phyloP scores from a whole-genome alignment of 2,329 filamentous ascomycete species.

The Erysiphe neolycopersici region DNA sequence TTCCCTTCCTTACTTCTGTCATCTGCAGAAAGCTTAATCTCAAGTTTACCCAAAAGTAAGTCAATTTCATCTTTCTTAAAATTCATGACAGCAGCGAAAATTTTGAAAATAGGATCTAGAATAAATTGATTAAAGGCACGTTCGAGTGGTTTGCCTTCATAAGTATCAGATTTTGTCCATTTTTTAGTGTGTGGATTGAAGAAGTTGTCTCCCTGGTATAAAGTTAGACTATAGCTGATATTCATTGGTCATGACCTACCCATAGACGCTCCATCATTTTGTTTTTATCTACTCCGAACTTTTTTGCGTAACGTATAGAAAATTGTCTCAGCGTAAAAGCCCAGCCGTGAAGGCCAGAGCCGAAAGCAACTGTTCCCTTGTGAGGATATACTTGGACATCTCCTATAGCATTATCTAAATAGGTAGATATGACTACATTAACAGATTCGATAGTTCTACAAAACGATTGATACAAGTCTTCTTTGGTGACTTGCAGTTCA shows the following conservation, averaged over 20 bases:
- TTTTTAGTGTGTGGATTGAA: slow-evolving; percentile 99
- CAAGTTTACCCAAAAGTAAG: slow-evolving; percentile 70
- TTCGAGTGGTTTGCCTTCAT: slow-evolving; percentile 76
- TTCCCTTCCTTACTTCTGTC: slow-evolving; percentile 94
- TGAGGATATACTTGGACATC: slow-evolving; percentile 97
- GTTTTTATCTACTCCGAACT: slow-evolving; percentile 98
- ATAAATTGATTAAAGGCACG: slow-evolving; percentile 99
- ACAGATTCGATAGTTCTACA: slow-evolving; percentile 98
- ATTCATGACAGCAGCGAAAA: slow-evolving; percentile 92
- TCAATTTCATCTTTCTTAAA: slow-evolving; percentile 86
- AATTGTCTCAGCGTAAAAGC: slow-evolving; percentile 98
- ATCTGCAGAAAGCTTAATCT: slow-evolving; percentile 66
- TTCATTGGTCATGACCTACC: slow-evolving; percentile 25
- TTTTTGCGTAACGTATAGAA: slow-evolving; percentile 89
- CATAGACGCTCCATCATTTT: slow-evolving; percentile 99
- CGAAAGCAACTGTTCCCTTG: slow-evolving; percentile 93
- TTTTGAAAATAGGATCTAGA: slow-evolving; percentile 98
- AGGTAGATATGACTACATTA: slow-evolving; percentile 98
- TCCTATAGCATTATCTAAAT: slow-evolving; percentile 89
- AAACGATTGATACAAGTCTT: slow-evolving; percentile 99
- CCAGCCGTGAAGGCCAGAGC: slow-evolving; percentile 99
- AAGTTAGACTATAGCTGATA: slow-evolving; percentile 6
- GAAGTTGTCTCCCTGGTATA: slow-evolving; percentile 63
- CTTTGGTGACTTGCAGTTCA: slow-evolving; percentile 94
- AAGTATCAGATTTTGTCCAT: slow-evolving; percentile 71